Evolutionary conservation across 805 yeast species (phyloP).

Genomic region (Lipomyces kockii): DNA sequence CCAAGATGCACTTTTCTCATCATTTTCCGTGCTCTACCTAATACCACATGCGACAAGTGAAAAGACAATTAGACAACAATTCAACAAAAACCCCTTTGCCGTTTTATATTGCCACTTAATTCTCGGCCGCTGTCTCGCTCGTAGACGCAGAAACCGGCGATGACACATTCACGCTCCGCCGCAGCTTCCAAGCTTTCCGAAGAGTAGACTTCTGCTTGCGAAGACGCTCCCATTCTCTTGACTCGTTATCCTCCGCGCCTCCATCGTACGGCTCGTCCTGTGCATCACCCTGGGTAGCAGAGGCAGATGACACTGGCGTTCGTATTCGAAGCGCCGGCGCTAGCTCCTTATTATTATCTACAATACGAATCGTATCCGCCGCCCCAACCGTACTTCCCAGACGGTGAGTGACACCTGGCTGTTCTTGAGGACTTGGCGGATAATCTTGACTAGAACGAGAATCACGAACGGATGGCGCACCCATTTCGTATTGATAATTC

Average conservation of each 20-base stretch:
- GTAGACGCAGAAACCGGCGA: background rate
- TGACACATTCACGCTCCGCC: background rate
- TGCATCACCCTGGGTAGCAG: background rate
- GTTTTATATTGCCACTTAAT: background rate
- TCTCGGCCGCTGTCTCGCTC: background rate
- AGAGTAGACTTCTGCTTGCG: slow-evolving; percentile 11
- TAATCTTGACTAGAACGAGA: background rate
- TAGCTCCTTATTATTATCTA: background rate
- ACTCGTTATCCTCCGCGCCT: slow-evolving; percentile 5
- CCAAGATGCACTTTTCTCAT: background rate
- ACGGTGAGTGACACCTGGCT: background rate
- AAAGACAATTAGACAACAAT: background rate
- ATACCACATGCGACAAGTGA: background rate
- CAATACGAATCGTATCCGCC: background rate
- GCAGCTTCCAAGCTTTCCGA: slow-evolving; percentile 20
- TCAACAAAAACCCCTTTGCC: background rate
- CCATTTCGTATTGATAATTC: background rate
- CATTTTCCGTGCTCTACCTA: background rate
- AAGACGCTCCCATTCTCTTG: slow-evolving; percentile 16
- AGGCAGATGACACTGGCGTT: background rate
- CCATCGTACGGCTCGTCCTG: background rate
- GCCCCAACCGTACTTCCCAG: background rate
- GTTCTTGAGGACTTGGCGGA: background rate
- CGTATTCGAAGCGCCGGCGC: background rate
- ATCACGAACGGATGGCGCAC: background rate